phyloP scores from a whole-genome alignment of 2,329 filamentous ascomycete species.

The Microthyrium microscopicum region DNA sequence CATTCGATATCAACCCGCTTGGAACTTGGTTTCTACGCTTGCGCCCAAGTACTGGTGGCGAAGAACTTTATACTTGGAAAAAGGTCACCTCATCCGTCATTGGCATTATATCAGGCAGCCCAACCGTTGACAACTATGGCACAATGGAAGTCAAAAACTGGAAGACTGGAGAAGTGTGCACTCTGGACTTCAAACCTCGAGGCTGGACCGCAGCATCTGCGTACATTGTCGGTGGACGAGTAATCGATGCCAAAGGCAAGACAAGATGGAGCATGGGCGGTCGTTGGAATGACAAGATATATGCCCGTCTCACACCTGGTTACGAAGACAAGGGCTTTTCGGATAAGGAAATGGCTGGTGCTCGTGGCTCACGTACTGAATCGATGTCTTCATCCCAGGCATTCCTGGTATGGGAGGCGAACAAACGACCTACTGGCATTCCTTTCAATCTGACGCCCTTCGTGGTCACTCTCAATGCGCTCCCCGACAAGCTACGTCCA shows the following conservation, averaged over 20 bases:
- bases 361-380: too few relatives aligned
- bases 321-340: conserved; percentile 52
- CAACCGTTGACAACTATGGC: conserved; percentile 94
- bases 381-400: conserved; percentile 35
- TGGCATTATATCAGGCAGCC: conserved; percentile 93
- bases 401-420: conserved; percentile 84
- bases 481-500: conserved; percentile 63
- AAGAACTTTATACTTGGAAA: conserved; percentile 95
- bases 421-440: conserved; percentile 63
- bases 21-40: conserved; percentile 93
- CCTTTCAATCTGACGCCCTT: conserved; percentile 97
- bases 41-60: conserved; percentile 55
- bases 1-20: conserved; percentile 89
- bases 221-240: conserved; percentile 75
- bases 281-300: conserved; percentile 94
- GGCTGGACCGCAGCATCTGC: conserved; percentile 92
- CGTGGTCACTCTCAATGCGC: conserved; percentile 81
- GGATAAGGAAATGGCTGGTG: neutral
- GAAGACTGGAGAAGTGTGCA: conserved; percentile 82
- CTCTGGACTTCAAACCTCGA: conserved; percentile 82
- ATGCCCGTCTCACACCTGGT: conserved; percentile 80
- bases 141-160: conserved; percentile 95
- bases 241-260: conserved; percentile 61
- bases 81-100: conserved; percentile 97
- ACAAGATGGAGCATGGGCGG: conserved; percentile 83